A percentile compares a stretch with the other conserved stretches of the same genome.
Evolutionary conservation across 129 eudicot species (phyloP).

Genomic region (Chrysanthemum lavandulifolium): DNA sequence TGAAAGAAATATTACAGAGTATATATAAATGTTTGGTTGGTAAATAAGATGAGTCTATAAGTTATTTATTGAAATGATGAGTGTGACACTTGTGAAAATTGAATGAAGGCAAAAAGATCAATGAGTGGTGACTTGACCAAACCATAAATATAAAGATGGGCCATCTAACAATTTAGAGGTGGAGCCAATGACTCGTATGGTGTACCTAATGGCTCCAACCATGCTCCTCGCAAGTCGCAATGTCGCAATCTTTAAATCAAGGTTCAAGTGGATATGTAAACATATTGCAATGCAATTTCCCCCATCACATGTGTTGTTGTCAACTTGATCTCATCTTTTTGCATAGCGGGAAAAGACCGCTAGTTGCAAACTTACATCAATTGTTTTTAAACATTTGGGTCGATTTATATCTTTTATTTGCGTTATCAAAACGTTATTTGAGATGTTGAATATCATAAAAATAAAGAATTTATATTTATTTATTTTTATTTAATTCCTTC

Average conservation of each 20-base stretch:
- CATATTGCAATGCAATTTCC: constrained; percentile 1
- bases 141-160: not conserved
- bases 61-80: not conserved
- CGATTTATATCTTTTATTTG: too few relatives aligned
- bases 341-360: too few relatives aligned
- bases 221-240: constrained; percentile 4
- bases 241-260: constrained; percentile 6
- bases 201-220: not conserved
- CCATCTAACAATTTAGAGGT: not conserved
- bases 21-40: not conserved
- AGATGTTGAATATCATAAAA: too few relatives aligned
- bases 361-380: too few relatives aligned
- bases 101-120: not conserved
- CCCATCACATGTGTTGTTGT: constrained; percentile 1
- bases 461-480: too few relatives aligned
- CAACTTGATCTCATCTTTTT: not conserved
- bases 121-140: constrained; percentile 19
- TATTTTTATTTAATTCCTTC: too few relatives aligned
- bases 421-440: too few relatives aligned
- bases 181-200: constrained; percentile 14
- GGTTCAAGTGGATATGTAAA: not conserved
- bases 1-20: too few relatives aligned
- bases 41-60: not conserved
- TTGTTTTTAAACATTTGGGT: too few relatives aligned
- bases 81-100: not conserved